Evolutionary conservation across 2,329 filamentous ascomycete genomes (phyloP).

Genomic region (Aspergillus tanneri): DNA sequence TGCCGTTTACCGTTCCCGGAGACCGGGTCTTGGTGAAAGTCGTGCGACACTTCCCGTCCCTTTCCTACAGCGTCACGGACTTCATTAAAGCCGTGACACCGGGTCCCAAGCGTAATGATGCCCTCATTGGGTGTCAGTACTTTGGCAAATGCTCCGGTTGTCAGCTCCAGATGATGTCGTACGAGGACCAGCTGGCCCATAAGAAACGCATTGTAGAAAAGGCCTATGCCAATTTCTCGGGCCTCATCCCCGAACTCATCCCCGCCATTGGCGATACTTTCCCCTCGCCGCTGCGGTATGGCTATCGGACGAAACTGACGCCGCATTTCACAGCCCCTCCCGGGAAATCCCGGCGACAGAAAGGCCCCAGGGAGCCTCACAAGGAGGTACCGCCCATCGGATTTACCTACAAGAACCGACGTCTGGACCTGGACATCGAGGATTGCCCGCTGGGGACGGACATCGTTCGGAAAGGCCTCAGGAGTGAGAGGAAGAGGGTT

Average conservation of each 20-base stretch:
- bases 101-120: constrained; percentile 73
- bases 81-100: constrained; percentile 74
- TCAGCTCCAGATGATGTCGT: constrained; percentile 96
- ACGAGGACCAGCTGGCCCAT: constrained; percentile 77
- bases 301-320: constrained; percentile 94
- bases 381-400: constrained; percentile 73
- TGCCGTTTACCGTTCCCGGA: constrained; percentile 85
- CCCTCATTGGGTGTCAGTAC: constrained; percentile 77
- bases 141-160: constrained; percentile 87
- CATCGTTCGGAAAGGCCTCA: constrained; percentile 76
- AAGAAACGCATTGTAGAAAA: constrained; percentile 87
- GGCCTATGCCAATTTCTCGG: constrained; percentile 87
- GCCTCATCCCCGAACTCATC: constrained; percentile 70
- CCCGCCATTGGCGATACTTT: constrained; percentile 81
- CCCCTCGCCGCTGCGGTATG: constrained; percentile 84
- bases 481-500: constrained; percentile 74
- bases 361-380: constrained; percentile 48
- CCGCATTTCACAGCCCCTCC: constrained; percentile 88
- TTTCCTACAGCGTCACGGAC: constrained; percentile 74
- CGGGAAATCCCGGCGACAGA: constrained; percentile 49
- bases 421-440: constrained; percentile 85
- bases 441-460: constrained; percentile 94
- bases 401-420: constrained; percentile 82
- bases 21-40: constrained; percentile 78
- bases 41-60: constrained; percentile 64